A percentile compares a stretch with the other conserved stretches of the same genome.
phyloP scores from a whole-genome alignment of 345 rosid species.

The Garcia nutans region DNA sequence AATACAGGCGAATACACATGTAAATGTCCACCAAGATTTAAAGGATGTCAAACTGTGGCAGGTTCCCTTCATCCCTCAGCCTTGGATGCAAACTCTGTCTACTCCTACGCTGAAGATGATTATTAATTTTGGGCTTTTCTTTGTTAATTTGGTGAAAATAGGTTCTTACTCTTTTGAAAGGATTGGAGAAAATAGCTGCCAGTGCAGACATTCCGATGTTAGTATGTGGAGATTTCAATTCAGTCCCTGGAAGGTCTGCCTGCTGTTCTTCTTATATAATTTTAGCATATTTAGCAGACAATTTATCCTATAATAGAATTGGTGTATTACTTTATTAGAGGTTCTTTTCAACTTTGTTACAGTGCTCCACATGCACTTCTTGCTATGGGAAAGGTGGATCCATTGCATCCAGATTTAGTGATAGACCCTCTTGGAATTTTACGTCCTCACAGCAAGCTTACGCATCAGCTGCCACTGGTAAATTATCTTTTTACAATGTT shows the following conservation, averaged over 20 bases:
- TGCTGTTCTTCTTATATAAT: slow-evolving; percentile 20
- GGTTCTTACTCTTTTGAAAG: slow-evolving; percentile 96
- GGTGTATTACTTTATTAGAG: not conserved
- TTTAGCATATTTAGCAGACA: slow-evolving; percentile 15
- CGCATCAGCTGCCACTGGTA: slow-evolving; percentile 96
- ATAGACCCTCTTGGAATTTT: slow-evolving; percentile 85
- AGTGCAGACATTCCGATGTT: slow-evolving; percentile 98
- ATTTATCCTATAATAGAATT: not conserved
- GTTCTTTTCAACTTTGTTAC: slow-evolving; percentile 32
- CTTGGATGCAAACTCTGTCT: not conserved
- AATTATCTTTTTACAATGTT: slow-evolving; percentile 10
- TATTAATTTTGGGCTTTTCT: slow-evolving; percentile 10
- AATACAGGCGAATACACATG: slow-evolving; percentile 92
- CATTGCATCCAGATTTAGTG: slow-evolving; percentile 67
- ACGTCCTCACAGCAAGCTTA: slow-evolving; percentile 81
- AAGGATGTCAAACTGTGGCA: slow-evolving; percentile 99
- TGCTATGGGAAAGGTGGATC: slow-evolving; percentile 90
- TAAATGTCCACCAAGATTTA: slow-evolving; percentile 73
- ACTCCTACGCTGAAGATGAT: not conserved
- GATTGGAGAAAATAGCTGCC: slow-evolving; percentile 94
- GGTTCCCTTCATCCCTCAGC: slow-evolving; percentile 42
- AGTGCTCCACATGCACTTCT: slow-evolving; percentile 97
- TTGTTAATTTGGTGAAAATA: slow-evolving; percentile 27
- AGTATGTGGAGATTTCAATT: slow-evolving; percentile 97
- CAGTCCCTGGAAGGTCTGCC: slow-evolving; percentile 85